Base-by-base conservation (phyloP, 2,329 filamentous ascomycete species). In the Fusarium transvaalense region DNA sequence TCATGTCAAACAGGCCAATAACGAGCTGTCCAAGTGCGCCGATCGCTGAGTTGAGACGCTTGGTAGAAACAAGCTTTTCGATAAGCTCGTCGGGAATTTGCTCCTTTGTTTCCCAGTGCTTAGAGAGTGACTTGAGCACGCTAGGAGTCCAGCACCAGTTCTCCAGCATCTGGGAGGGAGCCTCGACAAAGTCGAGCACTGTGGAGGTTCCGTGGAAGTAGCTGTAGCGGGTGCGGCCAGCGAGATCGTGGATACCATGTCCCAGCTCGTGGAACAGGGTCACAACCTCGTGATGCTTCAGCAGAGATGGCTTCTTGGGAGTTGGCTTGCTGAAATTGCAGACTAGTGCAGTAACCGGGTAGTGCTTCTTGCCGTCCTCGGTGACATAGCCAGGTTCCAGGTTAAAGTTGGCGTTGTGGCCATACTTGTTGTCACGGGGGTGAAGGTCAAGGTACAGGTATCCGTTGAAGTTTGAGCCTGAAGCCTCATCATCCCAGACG, bases 321-420 rank as follows among this genome's bases (percentile, higher is more conserved):
- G 91, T 92, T 3, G 92, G 91, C 80, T 94, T 94, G 76, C 89
- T 92, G 78, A 95, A 95, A 81, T 95, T 95, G 85, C 92, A 95
- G 13, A 95, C 92, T 13, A 95, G 83, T 2, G 92, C 91, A 0
- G 92, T 95, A 2, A 90, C 90, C 8, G 92, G 92, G 77, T 94
- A 94, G 58, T 89, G 85, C 56, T 91, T 86, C 35, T 87, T 89
- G 65, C 91, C 92, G 63, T 93, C 88, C 53, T 86, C 82, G 59
- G 85, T 82, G 57, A 89, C 80, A 79, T 87, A 93, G 25, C 91
- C 91, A 2, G 92, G 91, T 78, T 93, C 89, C 3, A 96, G 79
- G 78, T 90, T 92, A 82, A 96, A 95, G 82, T 95, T 95, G 74
- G 92, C 92, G 8, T 92, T 92, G 75, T 95, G 92, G 17, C 91